These are phyloP conservation scores for Synchytrium microbalum DNA, from an alignment of 371 early-diverging fungal species.

Conservation along the genomic window DNA sequence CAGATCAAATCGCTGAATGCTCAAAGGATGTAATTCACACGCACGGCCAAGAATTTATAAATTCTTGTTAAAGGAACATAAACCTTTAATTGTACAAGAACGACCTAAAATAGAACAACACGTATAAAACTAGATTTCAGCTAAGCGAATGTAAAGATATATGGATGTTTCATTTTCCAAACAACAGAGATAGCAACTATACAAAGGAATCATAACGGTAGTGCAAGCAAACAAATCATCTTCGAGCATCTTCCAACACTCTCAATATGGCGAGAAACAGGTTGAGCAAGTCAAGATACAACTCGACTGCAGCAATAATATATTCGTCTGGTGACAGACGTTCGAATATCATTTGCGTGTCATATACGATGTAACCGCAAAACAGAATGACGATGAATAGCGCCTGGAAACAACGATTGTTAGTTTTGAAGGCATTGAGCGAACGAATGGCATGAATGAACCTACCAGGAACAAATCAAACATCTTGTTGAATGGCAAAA, in stretches of 20 bases:
- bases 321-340: conserved; percentile 69
- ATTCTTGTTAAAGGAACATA: too few species aligned
- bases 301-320: conserved; percentile 58
- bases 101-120: too few species aligned
- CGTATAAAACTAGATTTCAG: too few species aligned
- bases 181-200: too few species aligned
- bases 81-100: too few species aligned
- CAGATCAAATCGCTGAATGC: too few species aligned
- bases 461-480: conserved; percentile 58
- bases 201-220: too few species aligned
- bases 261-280: conserved; percentile 66
- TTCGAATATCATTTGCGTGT: conserved; percentile 61
- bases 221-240: not conserved
- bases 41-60: too few species aligned
- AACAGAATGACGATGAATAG: too few species aligned
- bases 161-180: too few species aligned
- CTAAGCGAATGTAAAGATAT: too few species aligned
- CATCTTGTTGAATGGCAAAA: conserved; percentile 58
- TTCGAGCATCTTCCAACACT: conserved; percentile 21
- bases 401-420: conserved; percentile 57
- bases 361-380: conserved; percentile 52
- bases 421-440: not conserved
- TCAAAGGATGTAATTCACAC: too few species aligned
- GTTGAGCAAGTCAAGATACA: conserved; percentile 76
- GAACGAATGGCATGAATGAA: conserved; percentile 51